Percentiles rank a stretch among this genome's conserved stretches.
phyloP scores from a whole-genome alignment of 257 asterid species.

The Nicotiana obtusifolia region DNA sequence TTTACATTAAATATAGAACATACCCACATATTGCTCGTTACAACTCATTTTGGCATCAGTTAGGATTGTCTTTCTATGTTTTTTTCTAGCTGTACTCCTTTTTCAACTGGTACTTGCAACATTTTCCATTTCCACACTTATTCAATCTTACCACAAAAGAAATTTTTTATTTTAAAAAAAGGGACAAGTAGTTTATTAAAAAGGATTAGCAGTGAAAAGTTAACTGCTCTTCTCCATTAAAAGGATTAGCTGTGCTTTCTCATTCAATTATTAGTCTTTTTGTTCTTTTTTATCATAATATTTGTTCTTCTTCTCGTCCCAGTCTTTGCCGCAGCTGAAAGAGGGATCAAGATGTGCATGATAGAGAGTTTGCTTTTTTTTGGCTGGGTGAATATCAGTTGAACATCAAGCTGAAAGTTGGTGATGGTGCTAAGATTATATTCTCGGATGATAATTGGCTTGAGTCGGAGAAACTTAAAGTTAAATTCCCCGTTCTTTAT shows the following conservation, averaged over 20 bases:
- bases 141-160: background rate
- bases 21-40: background rate
- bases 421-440: too few species aligned
- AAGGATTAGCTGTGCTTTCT: background rate
- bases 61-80: background rate
- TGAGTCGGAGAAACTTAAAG: too few species aligned
- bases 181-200: background rate
- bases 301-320: background rate
- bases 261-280: background rate
- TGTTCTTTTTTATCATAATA: background rate
- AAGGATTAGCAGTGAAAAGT: background rate
- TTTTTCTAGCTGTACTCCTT: too few species aligned
- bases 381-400: background rate
- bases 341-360: background rate
- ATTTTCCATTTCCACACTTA: background rate
- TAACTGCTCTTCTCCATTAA: background rate
- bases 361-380: background rate
- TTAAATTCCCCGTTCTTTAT: too few species aligned
- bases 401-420: too few species aligned
- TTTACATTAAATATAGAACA: background rate
- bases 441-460: too few species aligned
- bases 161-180: too few species aligned
- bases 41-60: background rate
- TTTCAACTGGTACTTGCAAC: too few species aligned
- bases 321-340: background rate